Evolutionary conservation across 352 stramenopile species (phyloP).

Genomic region (Phytopythium sindhum): DNA sequence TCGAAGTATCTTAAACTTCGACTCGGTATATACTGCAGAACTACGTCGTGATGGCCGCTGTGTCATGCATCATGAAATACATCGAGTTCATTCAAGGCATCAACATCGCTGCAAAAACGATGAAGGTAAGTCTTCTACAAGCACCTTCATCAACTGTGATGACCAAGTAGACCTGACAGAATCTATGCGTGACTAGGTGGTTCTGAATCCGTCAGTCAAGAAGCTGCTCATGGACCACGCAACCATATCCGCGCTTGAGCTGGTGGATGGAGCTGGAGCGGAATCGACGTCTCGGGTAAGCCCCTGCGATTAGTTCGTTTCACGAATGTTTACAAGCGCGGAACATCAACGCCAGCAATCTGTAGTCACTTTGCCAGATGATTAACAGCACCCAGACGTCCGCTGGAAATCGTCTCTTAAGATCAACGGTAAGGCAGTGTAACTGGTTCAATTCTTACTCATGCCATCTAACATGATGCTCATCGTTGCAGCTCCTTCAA

Average conservation of each 20-base stretch:
- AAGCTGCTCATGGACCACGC: constrained; percentile 83
- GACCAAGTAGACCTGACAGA: background rate
- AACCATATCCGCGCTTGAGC: constrained; percentile 69
- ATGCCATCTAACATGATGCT: background rate
- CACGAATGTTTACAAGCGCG: background rate
- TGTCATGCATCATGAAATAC: constrained; percentile 83
- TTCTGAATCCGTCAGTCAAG: constrained; percentile 66
- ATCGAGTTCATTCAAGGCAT: constrained; percentile 86
- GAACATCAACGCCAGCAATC: background rate
- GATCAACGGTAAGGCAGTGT: constrained; percentile 53
- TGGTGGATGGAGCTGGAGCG: constrained; percentile 54
- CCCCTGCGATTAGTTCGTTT: background rate
- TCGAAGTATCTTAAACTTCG: background rate
- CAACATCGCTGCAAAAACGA: constrained; percentile 76
- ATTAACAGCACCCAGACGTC: constrained; percentile 80
- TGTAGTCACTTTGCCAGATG: constrained; percentile 70
- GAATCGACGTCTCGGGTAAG: constrained; percentile 41
- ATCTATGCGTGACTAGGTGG: constrained; percentile 34
- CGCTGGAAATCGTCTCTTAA: constrained; percentile 63
- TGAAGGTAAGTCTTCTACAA: too few species aligned
- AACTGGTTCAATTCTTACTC: background rate
- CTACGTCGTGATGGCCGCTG: constrained; percentile 79
- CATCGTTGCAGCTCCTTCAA: constrained; percentile 57
- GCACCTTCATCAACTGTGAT: background rate
- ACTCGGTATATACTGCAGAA: constrained; percentile 40